Percentiles rank a stretch among this genome's conserved stretches.
phyloP scores from a whole-genome alignment of 1,284 basidiomycete genomes.

The Sanghuangporus weigelae region DNA sequence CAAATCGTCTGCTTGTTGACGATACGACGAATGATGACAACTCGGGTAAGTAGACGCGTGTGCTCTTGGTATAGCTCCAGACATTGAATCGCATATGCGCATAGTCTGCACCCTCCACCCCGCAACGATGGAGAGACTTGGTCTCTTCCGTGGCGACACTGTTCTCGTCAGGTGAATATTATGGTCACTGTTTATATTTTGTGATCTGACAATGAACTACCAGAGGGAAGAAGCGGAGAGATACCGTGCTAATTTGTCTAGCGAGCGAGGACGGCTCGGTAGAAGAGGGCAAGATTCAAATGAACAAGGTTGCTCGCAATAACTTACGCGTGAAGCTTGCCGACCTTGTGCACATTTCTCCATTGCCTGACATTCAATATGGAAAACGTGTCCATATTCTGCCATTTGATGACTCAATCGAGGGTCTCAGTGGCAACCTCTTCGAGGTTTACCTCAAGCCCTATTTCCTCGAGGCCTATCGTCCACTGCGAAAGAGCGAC shows the following conservation, averaged over 20 bases:
- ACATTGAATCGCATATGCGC: not conserved
- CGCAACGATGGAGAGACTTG: slow-evolving; percentile 92
- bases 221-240: slow-evolving; percentile 13
- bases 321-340: slow-evolving; percentile 97
- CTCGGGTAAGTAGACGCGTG: slow-evolving; percentile 52
- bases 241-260: slow-evolving; percentile 33
- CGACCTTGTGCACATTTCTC: slow-evolving; percentile 92
- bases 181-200: not conserved
- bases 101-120: slow-evolving; percentile 91
- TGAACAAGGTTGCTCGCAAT: slow-evolving; percentile 99
- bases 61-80: not conserved
- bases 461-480: slow-evolving; percentile 99
- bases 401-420: slow-evolving; percentile 97
- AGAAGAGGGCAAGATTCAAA: slow-evolving; percentile 95
- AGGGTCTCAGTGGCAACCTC: slow-evolving; percentile 96
- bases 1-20: slow-evolving; percentile 92
- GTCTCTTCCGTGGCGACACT: slow-evolving; percentile 93
- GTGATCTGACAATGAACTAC: slow-evolving; percentile 19
- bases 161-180: slow-evolving; percentile 76
- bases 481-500: slow-evolving; percentile 93
- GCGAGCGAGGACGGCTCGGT: slow-evolving; percentile 80
- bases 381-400: slow-evolving; percentile 97
- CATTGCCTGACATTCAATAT: slow-evolving; percentile 98
- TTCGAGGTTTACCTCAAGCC: slow-evolving; percentile 99
- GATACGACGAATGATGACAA: slow-evolving; percentile 91